Conservation (phyloP, 2,329 filamentous ascomycete genomes). For the Amauroascus verrucosus region DNA sequence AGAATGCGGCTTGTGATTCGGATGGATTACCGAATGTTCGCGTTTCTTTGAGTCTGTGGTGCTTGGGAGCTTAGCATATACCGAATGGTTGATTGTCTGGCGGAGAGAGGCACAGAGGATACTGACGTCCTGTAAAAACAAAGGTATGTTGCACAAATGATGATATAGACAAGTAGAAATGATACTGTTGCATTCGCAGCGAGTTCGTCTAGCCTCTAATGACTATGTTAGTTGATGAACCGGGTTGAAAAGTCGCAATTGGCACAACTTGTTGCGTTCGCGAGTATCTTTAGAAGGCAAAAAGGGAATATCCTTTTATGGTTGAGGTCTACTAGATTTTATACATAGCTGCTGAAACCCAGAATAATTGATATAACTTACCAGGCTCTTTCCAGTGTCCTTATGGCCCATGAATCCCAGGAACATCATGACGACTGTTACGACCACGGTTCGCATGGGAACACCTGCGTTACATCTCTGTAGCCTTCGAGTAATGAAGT, state of each 20-base stretch:
- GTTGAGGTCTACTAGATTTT: too few species aligned
- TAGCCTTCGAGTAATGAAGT: slow-evolving; percentile 33
- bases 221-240: not conserved
- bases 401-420: slow-evolving; percentile 33
- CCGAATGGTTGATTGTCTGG: not conserved
- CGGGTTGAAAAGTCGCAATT: not conserved
- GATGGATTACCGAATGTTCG: slow-evolving; percentile 32
- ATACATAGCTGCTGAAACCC: too few species aligned
- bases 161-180: slow-evolving; percentile 32
- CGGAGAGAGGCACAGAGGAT: not conserved
- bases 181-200: slow-evolving; percentile 31
- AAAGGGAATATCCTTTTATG: too few species aligned
- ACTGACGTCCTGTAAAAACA: slow-evolving; percentile 26
- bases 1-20: slow-evolving; percentile 18
- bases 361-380: slow-evolving; percentile 21
- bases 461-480: slow-evolving; percentile 32
- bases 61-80: not conserved
- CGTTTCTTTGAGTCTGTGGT: slow-evolving; percentile 29
- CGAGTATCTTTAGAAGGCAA: too few species aligned
- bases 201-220: slow-evolving; percentile 30
- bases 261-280: too few species aligned
- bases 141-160: slow-evolving; percentile 36
- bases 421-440: slow-evolving; percentile 30
- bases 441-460: slow-evolving; percentile 31
- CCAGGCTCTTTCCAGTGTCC: slow-evolving; percentile 25